Base-by-base conservation (phyloP, 1,284 basidiomycete genomes). In the Sporisorium exsertum region DNA sequence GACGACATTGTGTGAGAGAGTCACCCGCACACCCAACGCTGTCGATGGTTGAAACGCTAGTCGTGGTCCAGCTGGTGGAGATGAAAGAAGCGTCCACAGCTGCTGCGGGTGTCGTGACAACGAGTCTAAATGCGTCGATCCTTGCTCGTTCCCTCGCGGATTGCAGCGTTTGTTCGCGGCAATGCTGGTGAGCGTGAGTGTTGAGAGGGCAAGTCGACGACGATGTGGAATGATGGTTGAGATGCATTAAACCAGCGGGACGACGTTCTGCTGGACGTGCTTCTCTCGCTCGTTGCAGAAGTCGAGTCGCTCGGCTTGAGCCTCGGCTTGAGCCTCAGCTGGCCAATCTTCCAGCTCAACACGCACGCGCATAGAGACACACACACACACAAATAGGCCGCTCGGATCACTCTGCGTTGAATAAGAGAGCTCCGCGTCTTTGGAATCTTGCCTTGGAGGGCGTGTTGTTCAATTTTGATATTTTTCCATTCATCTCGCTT, bases 281-380 rank as follows among this genome's bases (percentile, higher is more conserved):
- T 12, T 20, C 52, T 20, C 24, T 29, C 35, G 46, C 27, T 52
- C 60, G 52, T 64, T 46, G 57, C 59, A 58, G 47, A n/a, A 40
- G 18, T 40, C 37, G 37, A 40, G 7, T 35, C 13, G 35, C 35
- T 35, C 13, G 35, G 35, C 35, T 33, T n/a, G n/a, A n/a, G n/a
- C n/a, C n/a, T n/a, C n/a, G n/a, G n/a, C n/a, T n/a, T n/a, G n/a
- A n/a, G n/a, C n/a, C n/a, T 51, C 8, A 46, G 47, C 47, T 32
- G 47, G 47, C 49, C 61, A 63, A 63, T 63, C 69, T 72, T 72
- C 69, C 66, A 69, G 66, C 66, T 63, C 60, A 58, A 55, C 56
- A 62, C 52, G 24, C 22, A 35, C 26, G 18, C 37, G 3, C 16
- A 40, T 2, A 18, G 3, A 40, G 10, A 18, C 3, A 40, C 3